Percentiles rank a stretch among this genome's conserved stretches.
Conservation (phyloP, 495 filamentous ascomycete genomes). For the Chlorociboria aeruginascens region DNA sequence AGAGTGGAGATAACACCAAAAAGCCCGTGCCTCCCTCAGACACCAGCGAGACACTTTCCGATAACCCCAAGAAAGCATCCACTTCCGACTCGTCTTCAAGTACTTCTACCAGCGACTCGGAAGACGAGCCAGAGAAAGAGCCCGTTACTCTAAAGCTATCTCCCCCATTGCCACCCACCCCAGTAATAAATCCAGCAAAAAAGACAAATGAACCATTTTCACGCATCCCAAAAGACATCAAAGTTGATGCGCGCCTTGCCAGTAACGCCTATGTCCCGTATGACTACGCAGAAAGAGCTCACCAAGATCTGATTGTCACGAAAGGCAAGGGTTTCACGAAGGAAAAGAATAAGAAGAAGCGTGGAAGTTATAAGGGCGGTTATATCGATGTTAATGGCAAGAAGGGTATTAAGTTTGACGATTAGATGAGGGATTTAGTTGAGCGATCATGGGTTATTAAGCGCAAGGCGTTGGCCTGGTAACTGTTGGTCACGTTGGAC, state of each 20-base stretch:
- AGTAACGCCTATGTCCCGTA: conserved; percentile 71
- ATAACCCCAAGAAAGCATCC: conserved; percentile 12
- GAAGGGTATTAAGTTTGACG: conserved; percentile 79
- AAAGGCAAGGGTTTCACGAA: conserved; percentile 98
- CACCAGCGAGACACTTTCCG: conserved; percentile 21
- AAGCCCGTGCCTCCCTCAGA: conserved; percentile 11
- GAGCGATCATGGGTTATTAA: background rate
- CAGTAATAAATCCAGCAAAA: conserved; percentile 30
- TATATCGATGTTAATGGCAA: conserved; percentile 61
- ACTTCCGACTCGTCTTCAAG: conserved; percentile 14
- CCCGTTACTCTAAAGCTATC: conserved; percentile 9
- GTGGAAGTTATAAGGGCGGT: conserved; percentile 79
- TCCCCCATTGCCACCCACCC: conserved; percentile 39
- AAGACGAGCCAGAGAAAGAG: conserved; percentile 24
- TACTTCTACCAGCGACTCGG: conserved; percentile 17
- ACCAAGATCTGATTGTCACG: conserved; percentile 76
- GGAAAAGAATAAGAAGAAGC: conserved; percentile 96
- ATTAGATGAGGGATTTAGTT: conserved; percentile 31
- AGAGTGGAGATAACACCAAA: conserved; percentile 16
- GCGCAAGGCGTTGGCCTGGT: background rate
- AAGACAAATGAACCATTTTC: conserved; percentile 50
- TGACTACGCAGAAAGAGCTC: conserved; percentile 80
- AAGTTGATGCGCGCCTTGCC: conserved; percentile 45
- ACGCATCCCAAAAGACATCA: conserved; percentile 44
- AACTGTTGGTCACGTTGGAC: too few species aligned